Conservation (phyloP, 202 grass and related monocot species). For the Setaria italica region DNA sequence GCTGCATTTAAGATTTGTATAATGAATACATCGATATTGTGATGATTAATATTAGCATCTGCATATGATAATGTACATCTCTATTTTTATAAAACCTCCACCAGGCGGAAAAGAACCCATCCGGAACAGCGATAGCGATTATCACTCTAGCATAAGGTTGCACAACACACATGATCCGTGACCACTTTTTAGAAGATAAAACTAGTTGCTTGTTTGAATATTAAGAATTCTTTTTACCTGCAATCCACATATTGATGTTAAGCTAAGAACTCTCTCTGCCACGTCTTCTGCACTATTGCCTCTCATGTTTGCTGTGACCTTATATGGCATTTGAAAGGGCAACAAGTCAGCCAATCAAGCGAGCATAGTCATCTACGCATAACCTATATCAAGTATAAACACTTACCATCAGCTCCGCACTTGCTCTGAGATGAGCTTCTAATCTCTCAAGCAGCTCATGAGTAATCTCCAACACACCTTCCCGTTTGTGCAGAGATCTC, state of each 20-base stretch:
- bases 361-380: constrained; percentile 15
- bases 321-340: constrained; percentile 44
- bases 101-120: too few species aligned
- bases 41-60: neutral
- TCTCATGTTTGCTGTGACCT: constrained; percentile 98
- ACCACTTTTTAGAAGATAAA: neutral
- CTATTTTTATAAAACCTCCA: neutral
- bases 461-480: constrained; percentile 83
- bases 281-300: constrained; percentile 90
- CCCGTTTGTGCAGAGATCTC: constrained; percentile 68
- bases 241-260: constrained; percentile 88
- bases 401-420: constrained; percentile 70
- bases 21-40: constrained; percentile 16
- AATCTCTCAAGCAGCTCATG: constrained; percentile 98
- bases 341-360: constrained; percentile 37
- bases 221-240: constrained; percentile 65
- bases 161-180: neutral
- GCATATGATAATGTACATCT: neutral
- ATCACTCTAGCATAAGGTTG: neutral
- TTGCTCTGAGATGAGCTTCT: constrained; percentile 90
- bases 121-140: neutral
- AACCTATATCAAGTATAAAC: constrained; percentile 27
- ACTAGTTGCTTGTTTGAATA: neutral
- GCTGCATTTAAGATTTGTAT: constrained; percentile 7
- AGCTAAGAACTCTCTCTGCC: constrained; percentile 78